Conservation (phyloP, 441 rosid species). For the Brassica balearica region DNA sequence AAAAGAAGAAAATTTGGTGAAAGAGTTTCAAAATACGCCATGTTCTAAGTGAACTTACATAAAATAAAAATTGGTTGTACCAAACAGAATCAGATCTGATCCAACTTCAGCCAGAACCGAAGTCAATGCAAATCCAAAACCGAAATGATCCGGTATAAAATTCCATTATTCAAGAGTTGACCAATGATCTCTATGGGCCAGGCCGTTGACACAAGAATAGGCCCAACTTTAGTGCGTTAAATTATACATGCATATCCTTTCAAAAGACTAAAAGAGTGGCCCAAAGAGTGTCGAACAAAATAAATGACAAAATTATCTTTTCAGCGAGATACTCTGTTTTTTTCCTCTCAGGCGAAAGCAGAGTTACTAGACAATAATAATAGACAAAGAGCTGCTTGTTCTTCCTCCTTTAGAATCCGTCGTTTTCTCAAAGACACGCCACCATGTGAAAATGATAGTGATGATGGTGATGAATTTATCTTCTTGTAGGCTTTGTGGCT, state of each 20-base stretch:
- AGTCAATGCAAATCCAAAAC: not conserved
- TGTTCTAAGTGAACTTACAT: not conserved
- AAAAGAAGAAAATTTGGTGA: not conserved
- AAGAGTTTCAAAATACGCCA: not conserved
- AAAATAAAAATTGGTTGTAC: not conserved
- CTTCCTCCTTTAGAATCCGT: no score
- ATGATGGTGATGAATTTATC: no score
- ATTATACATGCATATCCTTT: not conserved
- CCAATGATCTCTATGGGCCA: not conserved
- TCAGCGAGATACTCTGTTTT: not conserved
- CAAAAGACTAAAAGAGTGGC: conserved; percentile 18
- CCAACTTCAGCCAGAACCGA: not conserved
- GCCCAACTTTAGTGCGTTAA: not conserved
- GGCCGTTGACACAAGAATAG: not conserved
- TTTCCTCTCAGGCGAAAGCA: conserved; percentile 49
- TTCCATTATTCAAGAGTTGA: not conserved
- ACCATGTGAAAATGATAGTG: no score
- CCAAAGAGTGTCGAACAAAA: not conserved
- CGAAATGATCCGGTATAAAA: not conserved
- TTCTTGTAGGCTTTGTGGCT: conserved; percentile 27
- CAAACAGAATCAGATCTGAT: not conserved
- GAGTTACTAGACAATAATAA: conserved; percentile 62
- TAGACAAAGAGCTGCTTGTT: no score
- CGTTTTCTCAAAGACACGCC: no score
- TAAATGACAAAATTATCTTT: conserved; percentile 27